phyloP scores from a whole-genome alignment of 208 protist species.

The Leishmania tropica region DNA sequence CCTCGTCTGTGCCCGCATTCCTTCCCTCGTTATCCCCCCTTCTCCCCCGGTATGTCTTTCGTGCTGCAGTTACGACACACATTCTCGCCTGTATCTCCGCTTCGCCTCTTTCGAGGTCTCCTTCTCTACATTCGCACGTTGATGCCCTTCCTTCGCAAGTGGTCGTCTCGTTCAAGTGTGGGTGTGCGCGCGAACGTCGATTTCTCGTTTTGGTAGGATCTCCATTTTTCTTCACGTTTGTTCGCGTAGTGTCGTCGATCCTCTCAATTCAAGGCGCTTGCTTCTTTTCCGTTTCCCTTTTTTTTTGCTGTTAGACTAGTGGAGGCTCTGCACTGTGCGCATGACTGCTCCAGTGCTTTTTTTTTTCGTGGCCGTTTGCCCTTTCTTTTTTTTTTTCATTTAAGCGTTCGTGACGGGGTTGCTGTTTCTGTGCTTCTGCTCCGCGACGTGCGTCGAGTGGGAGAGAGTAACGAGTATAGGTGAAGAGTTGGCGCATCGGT shows the following conservation, averaged over 20 bases:
- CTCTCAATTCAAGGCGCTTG: neutral
- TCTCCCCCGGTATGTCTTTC: neutral
- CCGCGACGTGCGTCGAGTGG: neutral
- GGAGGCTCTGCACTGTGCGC: neutral
- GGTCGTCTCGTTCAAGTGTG: neutral
- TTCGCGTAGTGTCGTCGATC: neutral
- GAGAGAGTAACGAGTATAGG: neutral
- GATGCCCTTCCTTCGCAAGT: neutral
- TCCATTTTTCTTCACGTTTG: neutral
- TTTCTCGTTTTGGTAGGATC: neutral
- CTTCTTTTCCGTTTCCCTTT: neutral
- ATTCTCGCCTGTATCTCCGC: neutral
- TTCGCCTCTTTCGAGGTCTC: neutral
- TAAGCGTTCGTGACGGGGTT: neutral
- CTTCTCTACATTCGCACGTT: neutral
- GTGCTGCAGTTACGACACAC: neutral
- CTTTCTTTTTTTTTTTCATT: neutral
- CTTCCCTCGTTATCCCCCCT: neutral
- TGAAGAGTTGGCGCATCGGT: neutral
- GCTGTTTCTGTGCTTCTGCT: conserved; percentile 3
- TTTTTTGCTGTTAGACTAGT: neutral
- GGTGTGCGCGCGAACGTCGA: neutral
- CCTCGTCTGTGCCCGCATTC: neutral
- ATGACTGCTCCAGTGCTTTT: neutral
- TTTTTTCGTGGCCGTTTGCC: neutral